Conservation (phyloP, 768 basidiomycete genomes). For the Lentinula detonsa region DNA sequence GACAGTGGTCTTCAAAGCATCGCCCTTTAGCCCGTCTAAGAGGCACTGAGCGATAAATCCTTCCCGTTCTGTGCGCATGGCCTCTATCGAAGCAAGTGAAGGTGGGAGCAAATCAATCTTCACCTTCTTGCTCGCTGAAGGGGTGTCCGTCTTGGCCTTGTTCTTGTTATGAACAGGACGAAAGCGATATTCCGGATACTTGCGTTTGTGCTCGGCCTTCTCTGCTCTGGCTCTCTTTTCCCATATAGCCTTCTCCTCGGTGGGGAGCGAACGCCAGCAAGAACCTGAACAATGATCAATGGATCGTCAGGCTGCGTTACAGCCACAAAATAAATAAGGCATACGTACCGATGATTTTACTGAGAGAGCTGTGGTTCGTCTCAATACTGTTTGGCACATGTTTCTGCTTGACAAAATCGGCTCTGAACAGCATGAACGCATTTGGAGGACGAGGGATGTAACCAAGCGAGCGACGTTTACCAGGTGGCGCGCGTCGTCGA, state of each 20-base stretch:
- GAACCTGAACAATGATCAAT: constrained; percentile 43
- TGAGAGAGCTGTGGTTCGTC: constrained; percentile 68
- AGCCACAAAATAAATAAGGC: constrained; percentile 15
- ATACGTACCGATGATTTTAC: constrained; percentile 62
- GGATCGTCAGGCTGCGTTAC: not conserved
- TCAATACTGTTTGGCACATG: constrained; percentile 77
- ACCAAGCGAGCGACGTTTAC: constrained; percentile 51
- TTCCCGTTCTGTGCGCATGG: constrained; percentile 2
- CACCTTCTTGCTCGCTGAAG: constrained; percentile 1
- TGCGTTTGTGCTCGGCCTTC: constrained; percentile 64
- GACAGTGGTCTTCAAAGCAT: not conserved
- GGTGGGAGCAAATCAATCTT: constrained; percentile 4
- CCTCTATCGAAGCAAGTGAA: constrained; percentile 3
- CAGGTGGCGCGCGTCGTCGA: constrained; percentile 48
- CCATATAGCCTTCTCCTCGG: constrained; percentile 69
- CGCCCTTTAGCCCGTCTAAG: constrained; percentile 9
- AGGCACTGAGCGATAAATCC: not conserved
- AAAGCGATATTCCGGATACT: constrained; percentile 64
- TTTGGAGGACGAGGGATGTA: constrained; percentile 83
- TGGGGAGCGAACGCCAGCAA: constrained; percentile 69
- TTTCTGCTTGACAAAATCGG: constrained; percentile 73
- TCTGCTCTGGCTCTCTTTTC: constrained; percentile 67
- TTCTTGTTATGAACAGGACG: constrained; percentile 47
- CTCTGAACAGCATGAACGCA: constrained; percentile 84
- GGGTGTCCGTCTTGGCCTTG: constrained; percentile 23